These are phyloP conservation scores for Solanum acaule DNA, from an alignment of 257 asterid species.

Conservation along the genomic window DNA sequence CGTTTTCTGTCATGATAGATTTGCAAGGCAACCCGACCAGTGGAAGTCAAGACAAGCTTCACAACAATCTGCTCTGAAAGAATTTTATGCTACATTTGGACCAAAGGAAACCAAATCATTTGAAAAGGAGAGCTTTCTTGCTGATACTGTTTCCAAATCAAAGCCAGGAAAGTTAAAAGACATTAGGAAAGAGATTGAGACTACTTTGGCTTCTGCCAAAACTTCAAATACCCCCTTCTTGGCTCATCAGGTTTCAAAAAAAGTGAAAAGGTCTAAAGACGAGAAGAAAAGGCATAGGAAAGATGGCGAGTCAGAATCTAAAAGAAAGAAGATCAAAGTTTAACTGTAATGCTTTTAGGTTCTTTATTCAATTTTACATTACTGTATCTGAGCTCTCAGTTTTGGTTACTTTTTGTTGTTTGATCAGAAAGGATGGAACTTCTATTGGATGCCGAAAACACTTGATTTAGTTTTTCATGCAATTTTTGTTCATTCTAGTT, in stretches of 20 bases:
- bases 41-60: conserved; percentile 84
- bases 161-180: conserved; percentile 60
- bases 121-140: conserved; percentile 45
- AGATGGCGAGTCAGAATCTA: conserved; percentile 18
- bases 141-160: conserved; percentile 35
- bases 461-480: neutral
- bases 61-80: conserved; percentile 55
- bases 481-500: neutral
- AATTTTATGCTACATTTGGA: conserved; percentile 69
- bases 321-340: conserved; percentile 22
- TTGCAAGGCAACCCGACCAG: conserved; percentile 58
- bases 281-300: conserved; percentile 24
- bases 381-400: neutral
- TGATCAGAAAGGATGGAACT: neutral
- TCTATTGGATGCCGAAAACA: neutral
- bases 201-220: conserved; percentile 24
- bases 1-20: conserved; percentile 30
- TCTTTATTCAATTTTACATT: neutral
- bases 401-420: neutral
- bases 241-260: conserved; percentile 53
- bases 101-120: conserved; percentile 42
- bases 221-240: conserved; percentile 44
- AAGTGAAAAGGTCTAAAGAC: neutral
- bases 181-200: conserved; percentile 67
- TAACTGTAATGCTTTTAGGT: conserved; percentile 11